Base-by-base conservation (phyloP, 192 early-diverging fungal species). In the Backusella macrospora region DNA sequence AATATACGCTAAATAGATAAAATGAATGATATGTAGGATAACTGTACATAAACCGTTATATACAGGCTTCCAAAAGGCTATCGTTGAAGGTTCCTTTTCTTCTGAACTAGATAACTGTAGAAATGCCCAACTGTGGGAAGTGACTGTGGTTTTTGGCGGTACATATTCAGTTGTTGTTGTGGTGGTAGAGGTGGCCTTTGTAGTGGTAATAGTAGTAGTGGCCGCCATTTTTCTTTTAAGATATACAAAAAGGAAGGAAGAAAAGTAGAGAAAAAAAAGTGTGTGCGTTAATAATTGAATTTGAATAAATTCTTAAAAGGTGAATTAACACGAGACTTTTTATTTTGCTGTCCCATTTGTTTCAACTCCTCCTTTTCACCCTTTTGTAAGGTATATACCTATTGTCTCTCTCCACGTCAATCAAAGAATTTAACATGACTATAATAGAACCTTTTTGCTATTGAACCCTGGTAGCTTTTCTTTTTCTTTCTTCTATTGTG, bases 291-390 rank as follows among this genome's bases (percentile, higher is more conserved):
- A 26, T 55, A 26, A 59, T 59, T 59, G 52, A 59, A 59, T 59
- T 59, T 59, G 52, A 59, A 59, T 59, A 59, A 59, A 59, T 59
- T 59, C 52, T 59, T 59, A 59, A 59, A 59, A 59, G 52, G 52
- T 59, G 52, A 59, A 59, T 59, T 59, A 29, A 26, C 52, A 59
- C 52, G 52, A 59, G 52, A 59, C 52, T 59, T 59, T 59, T 59
- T 59, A 59, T 59, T 59, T 59, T 59, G 52, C 12, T 59, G 52
- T 59, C 52, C 52, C 52, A 13, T 59, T 59, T 59, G 52, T 59
- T 59, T 59, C 52, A 59, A 59, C 52, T 59, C 52, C 52, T 59
- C 52, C n/a, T 23, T 12, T 10, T 43, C 42, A 9, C 42, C 10
- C 42, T 2, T 43, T 43, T 26, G 21, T 46, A 26, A 26, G 13